Conservation (phyloP, 371 early-diverging fungal species). For the Encephalitozoon hellem region DNA sequence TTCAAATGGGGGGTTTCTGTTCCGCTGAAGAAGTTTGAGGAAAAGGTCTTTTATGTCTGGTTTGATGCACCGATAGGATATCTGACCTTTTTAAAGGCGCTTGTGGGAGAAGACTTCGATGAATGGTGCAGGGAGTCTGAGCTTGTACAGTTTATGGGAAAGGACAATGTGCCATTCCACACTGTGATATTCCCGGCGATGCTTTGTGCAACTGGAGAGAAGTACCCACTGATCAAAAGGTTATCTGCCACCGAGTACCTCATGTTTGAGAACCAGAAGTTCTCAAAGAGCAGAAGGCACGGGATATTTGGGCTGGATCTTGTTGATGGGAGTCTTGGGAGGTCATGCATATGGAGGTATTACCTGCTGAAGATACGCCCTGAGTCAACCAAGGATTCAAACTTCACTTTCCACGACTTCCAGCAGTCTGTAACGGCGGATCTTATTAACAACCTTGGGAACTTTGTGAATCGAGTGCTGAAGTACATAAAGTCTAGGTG, state of each 20-base stretch:
- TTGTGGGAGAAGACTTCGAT: slow-evolving; percentile 64
- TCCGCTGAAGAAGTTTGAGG: slow-evolving; percentile 73
- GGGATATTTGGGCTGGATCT: slow-evolving; percentile 94
- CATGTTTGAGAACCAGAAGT: slow-evolving; percentile 91
- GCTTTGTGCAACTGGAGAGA: slow-evolving; percentile 73
- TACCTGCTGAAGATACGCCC: slow-evolving; percentile 88
- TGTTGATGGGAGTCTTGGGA: slow-evolving; percentile 77
- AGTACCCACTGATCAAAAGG: slow-evolving; percentile 72
- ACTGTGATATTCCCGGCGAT: slow-evolving; percentile 90
- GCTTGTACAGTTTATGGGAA: slow-evolving; percentile 98
- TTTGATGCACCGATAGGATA: slow-evolving; percentile 94
- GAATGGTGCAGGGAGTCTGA: slow-evolving; percentile 85
- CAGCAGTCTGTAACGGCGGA: slow-evolving; percentile 82
- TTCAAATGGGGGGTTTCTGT: slow-evolving; percentile 89
- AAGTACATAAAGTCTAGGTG: slow-evolving; percentile 78
- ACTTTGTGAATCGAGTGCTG: slow-evolving; percentile 90
- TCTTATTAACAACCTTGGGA: slow-evolving; percentile 89
- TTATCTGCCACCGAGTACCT: slow-evolving; percentile 93
- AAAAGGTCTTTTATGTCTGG: slow-evolving; percentile 99
- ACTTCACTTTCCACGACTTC: slow-evolving; percentile 88
- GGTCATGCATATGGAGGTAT: slow-evolving; percentile 90
- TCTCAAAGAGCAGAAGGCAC: slow-evolving; percentile 86
- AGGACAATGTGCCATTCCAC: slow-evolving; percentile 99
- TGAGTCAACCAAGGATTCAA: slow-evolving; percentile 77
- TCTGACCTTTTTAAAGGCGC: slow-evolving; percentile 52